Evolutionary conservation across 768 basidiomycete genomes (phyloP), one percentile per base, ranked within the genome.

Genomic region (Symmetrospora coprosmae): DNA sequence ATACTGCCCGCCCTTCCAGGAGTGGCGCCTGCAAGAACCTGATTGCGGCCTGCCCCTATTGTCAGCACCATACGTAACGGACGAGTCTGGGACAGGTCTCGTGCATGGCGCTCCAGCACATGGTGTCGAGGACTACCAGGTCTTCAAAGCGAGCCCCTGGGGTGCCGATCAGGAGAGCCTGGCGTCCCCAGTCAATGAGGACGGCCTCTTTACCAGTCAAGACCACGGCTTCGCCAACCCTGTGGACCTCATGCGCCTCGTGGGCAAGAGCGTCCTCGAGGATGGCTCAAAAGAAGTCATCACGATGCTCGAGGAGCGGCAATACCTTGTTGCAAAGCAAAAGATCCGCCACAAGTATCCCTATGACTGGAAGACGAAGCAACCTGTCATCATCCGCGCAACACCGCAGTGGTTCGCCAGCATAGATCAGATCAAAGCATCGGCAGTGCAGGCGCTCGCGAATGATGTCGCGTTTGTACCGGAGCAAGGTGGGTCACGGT

Each of bases 341-440:
- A 77, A 77, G 65, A 79, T 87, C 67, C 82, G 80, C 66, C 92
- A 97, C 73, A 80, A 82, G 48, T 99, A 94, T 69, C 90, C 92
- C 0, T 91, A 90, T 70, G 92, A 99, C 67, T 96, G 91, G 91
- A 85, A 87, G 72, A 92, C 92, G 4, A 81, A 89, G 65, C 76
- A 87, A 68, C 91, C 92, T 0, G 82, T 96, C 68, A 91, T 97
- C 1, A 1, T 60, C 64, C 87, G 87, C 16, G 87, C 90, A 0
- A 96, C 91, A 1, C 87, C 86, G 0, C 92, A 97, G 66, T 99
- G 92, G 92, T 99, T 99, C 69, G 89, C 91, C 2, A 86, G 92
- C 69, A 74, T 97, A 23, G 86, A 86, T 49, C 74, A 76, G 41
- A 85, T 99, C 74, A 94, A 94, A 69, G 77, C 79, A 0, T 72